Percentiles rank a stretch among this genome's conserved stretches.
These are phyloP conservation scores for Saxispiralis lemnorum DNA, from an alignment of 495 filamentous ascomycete species.

Conservation along the genomic window DNA sequence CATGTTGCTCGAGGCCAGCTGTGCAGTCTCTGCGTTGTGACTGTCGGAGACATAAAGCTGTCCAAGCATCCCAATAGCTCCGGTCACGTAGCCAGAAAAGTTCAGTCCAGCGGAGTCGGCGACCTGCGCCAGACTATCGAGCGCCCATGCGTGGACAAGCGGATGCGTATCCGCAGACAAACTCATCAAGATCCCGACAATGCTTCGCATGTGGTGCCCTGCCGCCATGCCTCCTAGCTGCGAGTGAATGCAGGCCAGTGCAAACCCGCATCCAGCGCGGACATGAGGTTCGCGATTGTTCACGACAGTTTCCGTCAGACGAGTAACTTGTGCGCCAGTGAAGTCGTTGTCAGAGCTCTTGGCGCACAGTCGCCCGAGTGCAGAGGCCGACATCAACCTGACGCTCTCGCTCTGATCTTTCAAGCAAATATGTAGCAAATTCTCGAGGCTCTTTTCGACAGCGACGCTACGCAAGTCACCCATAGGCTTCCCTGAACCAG, in stretches of 20 bases:
- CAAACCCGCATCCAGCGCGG: conserved; percentile 83
- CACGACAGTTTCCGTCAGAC: conserved; percentile 84
- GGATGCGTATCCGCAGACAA: conserved; percentile 92
- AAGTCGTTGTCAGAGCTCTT: conserved; percentile 60
- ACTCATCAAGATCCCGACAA: conserved; percentile 87
- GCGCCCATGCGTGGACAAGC: conserved; percentile 85
- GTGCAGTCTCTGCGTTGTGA: conserved; percentile 68
- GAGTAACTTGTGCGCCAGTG: conserved; percentile 76
- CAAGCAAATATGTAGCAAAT: conserved; percentile 53
- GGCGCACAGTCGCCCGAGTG: conserved; percentile 77
- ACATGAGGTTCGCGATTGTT: conserved; percentile 81
- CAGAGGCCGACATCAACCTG: conserved; percentile 68
- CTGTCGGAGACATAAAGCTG: conserved; percentile 82
- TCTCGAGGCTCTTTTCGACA: conserved; percentile 76
- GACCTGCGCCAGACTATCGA: conserved; percentile 73
- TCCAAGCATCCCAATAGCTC: conserved; percentile 78
- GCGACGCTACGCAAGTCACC: conserved; percentile 57
- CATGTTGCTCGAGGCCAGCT: conserved; percentile 67
- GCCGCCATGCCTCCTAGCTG: conserved; percentile 97
- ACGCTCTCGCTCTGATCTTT: conserved; percentile 70
- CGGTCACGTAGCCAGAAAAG: conserved; percentile 76
- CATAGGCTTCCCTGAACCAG: conserved; percentile 35
- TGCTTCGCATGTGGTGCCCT: conserved; percentile 90
- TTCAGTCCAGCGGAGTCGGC: conserved; percentile 85
- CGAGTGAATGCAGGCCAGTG: conserved; percentile 81